These are phyloP conservation scores for Didymella segeticola DNA, from an alignment of 2,329 filamentous ascomycete genomes.

Conservation along the genomic window DNA sequence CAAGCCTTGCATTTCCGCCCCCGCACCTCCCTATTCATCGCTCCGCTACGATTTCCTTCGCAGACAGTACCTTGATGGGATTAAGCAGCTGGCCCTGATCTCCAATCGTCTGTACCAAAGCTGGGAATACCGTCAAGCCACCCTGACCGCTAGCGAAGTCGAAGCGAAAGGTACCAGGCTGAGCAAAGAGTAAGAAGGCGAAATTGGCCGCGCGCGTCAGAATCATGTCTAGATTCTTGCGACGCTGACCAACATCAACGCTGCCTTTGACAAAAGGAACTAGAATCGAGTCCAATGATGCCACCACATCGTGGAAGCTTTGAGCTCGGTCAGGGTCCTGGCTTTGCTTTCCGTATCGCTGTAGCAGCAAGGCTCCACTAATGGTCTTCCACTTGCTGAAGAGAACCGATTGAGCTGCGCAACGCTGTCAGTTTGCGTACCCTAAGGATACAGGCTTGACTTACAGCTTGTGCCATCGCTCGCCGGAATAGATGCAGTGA, in stretches of 20 bases:
- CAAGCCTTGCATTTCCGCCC: background rate
- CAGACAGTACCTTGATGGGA: slow-evolving; percentile 20
- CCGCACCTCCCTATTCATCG: background rate
- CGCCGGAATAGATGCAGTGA: background rate
- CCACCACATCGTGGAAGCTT: slow-evolving; percentile 17
- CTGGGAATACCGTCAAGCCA: slow-evolving; percentile 34
- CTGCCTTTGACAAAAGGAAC: slow-evolving; percentile 26
- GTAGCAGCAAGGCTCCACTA: slow-evolving; percentile 27
- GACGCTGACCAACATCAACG: slow-evolving; percentile 25
- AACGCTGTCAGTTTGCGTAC: background rate
- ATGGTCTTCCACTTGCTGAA: slow-evolving; percentile 37
- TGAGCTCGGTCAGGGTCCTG: slow-evolving; percentile 6
- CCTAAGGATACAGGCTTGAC: background rate
- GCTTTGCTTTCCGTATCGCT: slow-evolving; percentile 12
- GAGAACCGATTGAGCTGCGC: slow-evolving; percentile 20
- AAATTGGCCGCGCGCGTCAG: slow-evolving; percentile 35
- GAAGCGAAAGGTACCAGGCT: slow-evolving; percentile 40
- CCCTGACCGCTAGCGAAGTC: slow-evolving; percentile 27
- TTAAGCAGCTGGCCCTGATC: slow-evolving; percentile 31
- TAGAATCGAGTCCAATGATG: slow-evolving; percentile 30
- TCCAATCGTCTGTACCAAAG: slow-evolving; percentile 34
- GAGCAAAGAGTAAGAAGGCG: slow-evolving; percentile 39
- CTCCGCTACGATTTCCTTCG: slow-evolving; percentile 23
- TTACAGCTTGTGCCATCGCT: background rate
- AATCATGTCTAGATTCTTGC: slow-evolving; percentile 40